These are phyloP conservation scores for Kwoniella newhampshirensis DNA, from an alignment of 768 basidiomycete species.

Conservation along the genomic window DNA sequence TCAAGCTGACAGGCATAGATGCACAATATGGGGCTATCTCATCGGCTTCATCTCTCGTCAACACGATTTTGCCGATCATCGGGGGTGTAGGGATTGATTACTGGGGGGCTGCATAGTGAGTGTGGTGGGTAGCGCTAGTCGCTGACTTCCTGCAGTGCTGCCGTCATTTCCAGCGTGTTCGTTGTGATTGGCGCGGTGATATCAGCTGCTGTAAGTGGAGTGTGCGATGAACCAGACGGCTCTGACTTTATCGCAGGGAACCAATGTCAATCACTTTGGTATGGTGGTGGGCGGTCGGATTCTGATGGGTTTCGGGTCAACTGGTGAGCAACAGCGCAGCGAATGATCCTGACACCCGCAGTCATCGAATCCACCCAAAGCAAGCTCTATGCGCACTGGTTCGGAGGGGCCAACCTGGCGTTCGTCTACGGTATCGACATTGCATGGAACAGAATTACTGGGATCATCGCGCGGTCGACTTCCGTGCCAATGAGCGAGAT, in stretches of 20 bases:
- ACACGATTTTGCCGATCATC: constrained; percentile 49
- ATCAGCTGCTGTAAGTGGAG: constrained; percentile 26
- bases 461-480: constrained; percentile 32
- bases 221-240: neutral
- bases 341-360: constrained; percentile 6
- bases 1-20: constrained; percentile 16
- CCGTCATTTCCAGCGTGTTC: constrained; percentile 41
- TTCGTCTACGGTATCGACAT: constrained; percentile 49
- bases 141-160: constrained; percentile 23
- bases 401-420: constrained; percentile 32
- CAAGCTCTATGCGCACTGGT: constrained; percentile 52
- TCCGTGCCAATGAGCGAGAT: constrained; percentile 47
- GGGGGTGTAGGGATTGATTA: constrained; percentile 51
- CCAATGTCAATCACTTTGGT: constrained; percentile 30
- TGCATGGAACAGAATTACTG: constrained; percentile 43
- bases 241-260: constrained; percentile 13
- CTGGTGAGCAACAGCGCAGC: constrained; percentile 18
- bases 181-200: constrained; percentile 44
- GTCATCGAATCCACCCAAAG: constrained; percentile 48
- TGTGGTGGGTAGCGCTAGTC: neutral
- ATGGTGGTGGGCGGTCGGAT: constrained; percentile 43
- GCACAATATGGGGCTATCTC: constrained; percentile 48
- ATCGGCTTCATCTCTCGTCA: constrained; percentile 47
- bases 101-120: constrained; percentile 48
- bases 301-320: constrained; percentile 49